A percentile compares a stretch with the other conserved stretches of the same genome.
Conservation (phyloP, 129 eudicot genomes). For the Sambucus nigra region DNA sequence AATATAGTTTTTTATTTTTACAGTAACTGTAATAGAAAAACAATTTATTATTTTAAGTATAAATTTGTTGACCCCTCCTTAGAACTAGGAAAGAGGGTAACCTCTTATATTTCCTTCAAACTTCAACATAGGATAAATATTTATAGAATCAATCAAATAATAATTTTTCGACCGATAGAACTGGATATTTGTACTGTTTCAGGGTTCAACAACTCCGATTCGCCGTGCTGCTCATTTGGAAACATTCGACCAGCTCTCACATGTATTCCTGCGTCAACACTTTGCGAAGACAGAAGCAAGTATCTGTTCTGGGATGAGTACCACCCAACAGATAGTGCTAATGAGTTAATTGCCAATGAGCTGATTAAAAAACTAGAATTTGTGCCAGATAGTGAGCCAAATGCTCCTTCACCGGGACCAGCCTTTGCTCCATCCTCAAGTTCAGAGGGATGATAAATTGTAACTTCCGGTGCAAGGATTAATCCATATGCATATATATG, state of each 20-base stretch:
- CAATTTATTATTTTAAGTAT: too few relatives aligned
- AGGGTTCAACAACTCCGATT: constrained; percentile 83
- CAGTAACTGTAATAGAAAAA: too few relatives aligned
- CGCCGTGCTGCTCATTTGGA: constrained; percentile 98
- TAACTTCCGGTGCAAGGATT: background rate
- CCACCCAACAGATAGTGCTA: constrained; percentile 84
- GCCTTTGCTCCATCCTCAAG: constrained; percentile 60
- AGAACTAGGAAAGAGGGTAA: too few relatives aligned
- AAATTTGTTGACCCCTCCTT: too few relatives aligned
- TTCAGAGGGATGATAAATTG: constrained; percentile 6
- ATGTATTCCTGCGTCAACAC: constrained; percentile 65
- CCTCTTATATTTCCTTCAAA: too few relatives aligned
- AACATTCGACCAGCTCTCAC: constrained; percentile 86
- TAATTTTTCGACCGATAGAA: too few relatives aligned
- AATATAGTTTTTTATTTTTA: too few relatives aligned
- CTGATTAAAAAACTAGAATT: constrained; percentile 62
- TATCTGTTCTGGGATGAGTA: constrained; percentile 98
- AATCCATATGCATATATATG: background rate
- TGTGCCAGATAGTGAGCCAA: constrained; percentile 13
- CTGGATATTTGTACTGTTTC: too few relatives aligned
- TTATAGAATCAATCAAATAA: too few relatives aligned
- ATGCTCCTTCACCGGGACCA: constrained; percentile 36
- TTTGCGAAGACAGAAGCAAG: constrained; percentile 87
- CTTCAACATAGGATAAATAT: too few relatives aligned
- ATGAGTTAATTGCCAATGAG: constrained; percentile 67